Conservation (phyloP, 805 yeast genomes). For the Candida palmyrensis region DNA sequence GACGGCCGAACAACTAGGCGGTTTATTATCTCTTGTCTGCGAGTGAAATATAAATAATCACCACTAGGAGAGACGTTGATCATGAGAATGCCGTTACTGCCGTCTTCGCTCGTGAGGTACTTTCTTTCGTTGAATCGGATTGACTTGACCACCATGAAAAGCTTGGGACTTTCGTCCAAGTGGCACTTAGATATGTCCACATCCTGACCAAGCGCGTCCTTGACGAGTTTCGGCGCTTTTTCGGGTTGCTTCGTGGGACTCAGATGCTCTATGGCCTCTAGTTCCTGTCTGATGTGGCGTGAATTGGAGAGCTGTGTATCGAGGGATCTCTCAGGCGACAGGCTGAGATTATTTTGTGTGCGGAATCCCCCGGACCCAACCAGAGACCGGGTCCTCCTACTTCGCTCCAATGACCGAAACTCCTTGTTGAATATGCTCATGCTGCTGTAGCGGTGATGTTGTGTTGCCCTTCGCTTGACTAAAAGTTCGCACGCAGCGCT, state of each 20-base stretch:
- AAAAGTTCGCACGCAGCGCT: no score
- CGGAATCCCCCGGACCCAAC: constrained; percentile 2
- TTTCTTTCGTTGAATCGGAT: no score
- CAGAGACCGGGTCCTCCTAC: constrained; percentile 4
- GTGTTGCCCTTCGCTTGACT: no score
- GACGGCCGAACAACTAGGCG: constrained; percentile 7
- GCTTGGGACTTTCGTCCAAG: no score
- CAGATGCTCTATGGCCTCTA: background rate
- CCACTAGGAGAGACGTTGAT: constrained; percentile 3
- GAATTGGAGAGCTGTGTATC: constrained; percentile 1
- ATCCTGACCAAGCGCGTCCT: no score
- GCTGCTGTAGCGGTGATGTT: no score
- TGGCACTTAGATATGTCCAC: no score
- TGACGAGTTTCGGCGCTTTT: no score
- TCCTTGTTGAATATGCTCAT: constrained; percentile 6
- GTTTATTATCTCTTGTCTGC: constrained; percentile 5
- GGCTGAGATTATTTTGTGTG: constrained; percentile 2
- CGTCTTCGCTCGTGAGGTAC: no score
- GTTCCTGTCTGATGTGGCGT: constrained; percentile 1
- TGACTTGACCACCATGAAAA: no score
- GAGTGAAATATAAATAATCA: constrained; percentile 6
- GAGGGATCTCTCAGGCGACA: background rate
- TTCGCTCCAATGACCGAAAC: constrained; percentile 6
- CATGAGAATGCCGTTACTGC: no score
- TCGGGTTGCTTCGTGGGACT: no score